A percentile compares a stretch with the other conserved stretches of the same genome.
phyloP scores from a whole-genome alignment of 176 grass and related monocot genomes.

The Aegilops speltoides region DNA sequence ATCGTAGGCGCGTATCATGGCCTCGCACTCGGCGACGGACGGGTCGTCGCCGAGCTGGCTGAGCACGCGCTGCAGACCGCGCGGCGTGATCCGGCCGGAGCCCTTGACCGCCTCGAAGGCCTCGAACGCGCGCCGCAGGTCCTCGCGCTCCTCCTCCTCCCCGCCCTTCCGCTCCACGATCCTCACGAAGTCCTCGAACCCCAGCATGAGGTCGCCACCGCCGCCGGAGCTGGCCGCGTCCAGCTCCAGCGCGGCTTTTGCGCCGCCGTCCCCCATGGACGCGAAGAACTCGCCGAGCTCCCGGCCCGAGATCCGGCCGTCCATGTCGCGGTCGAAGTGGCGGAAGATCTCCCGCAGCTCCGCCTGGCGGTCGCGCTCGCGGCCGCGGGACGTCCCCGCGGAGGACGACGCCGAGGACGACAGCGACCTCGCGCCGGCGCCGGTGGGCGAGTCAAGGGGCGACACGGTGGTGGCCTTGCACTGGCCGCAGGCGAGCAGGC shows the following conservation, averaged over 20 bases:
- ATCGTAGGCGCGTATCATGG: constrained; percentile 89
- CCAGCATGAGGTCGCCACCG: constrained; percentile 26
- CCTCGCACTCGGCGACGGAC: constrained; percentile 69
- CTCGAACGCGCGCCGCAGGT: constrained; percentile 72
- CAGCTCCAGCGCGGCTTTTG: neutral
- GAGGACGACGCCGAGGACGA: constrained; percentile 38
- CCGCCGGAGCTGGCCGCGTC: neutral
- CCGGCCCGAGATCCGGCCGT: constrained; percentile 60
- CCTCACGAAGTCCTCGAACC: constrained; percentile 72
- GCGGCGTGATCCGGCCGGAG: constrained; percentile 87
- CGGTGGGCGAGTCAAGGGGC: constrained; percentile 42
- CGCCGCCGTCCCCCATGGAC: constrained; percentile 49
- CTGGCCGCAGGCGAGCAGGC: constrained; percentile 39
- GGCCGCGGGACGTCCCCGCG: constrained; percentile 19
- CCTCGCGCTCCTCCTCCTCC: constrained; percentile 69
- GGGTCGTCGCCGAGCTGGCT: constrained; percentile 79
- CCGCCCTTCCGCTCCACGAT: constrained; percentile 69
- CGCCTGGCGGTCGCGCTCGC: constrained; percentile 30
- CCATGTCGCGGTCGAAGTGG: constrained; percentile 81
- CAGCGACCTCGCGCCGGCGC: constrained; percentile 5
- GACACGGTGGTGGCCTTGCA: constrained; percentile 47
- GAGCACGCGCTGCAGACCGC: constrained; percentile 80
- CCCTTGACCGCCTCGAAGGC: constrained; percentile 97
- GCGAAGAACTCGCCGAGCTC: constrained; percentile 72
- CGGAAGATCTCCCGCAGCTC: constrained; percentile 74